phyloP scores from a whole-genome alignment of 2,329 filamentous ascomycete species.

The Didymella arachidicola region DNA sequence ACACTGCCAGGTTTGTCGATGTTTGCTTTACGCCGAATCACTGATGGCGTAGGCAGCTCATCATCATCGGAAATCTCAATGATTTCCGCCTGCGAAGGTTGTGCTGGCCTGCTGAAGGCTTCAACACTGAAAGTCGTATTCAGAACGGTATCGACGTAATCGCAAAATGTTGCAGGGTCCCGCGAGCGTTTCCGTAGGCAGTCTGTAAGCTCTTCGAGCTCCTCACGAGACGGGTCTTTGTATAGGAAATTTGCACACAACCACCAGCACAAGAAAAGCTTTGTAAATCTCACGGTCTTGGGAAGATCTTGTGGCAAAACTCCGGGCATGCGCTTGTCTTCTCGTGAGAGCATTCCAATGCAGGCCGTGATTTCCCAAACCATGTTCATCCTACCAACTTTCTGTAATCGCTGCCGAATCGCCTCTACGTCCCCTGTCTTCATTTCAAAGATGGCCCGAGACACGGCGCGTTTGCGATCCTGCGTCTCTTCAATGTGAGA shows the following conservation, averaged over 20 bases:
- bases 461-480: constrained; percentile 56
- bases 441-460: constrained; percentile 53
- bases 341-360: constrained; percentile 32
- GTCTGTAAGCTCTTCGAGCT: constrained; percentile 29
- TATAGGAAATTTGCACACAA: constrained; percentile 33
- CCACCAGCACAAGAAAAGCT: constrained; percentile 49
- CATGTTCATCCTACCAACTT: constrained; percentile 30
- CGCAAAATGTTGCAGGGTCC: constrained; percentile 34
- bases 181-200: constrained; percentile 22
- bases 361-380: constrained; percentile 37
- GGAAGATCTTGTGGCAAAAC: constrained; percentile 35
- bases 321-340: constrained; percentile 35
- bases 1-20: not conserved
- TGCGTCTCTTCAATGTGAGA: constrained; percentile 45
- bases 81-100: constrained; percentile 38
- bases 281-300: constrained; percentile 38
- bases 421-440: constrained; percentile 27
- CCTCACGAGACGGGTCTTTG: constrained; percentile 11
- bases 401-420: constrained; percentile 31
- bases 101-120: constrained; percentile 29
- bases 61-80: constrained; percentile 44
- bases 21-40: not conserved
- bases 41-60: constrained; percentile 5
- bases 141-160: constrained; percentile 37
- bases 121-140: constrained; percentile 36